Evolutionary conservation across 305 asterid genomes (phyloP).

Genomic region (Plantago rigida): DNA sequence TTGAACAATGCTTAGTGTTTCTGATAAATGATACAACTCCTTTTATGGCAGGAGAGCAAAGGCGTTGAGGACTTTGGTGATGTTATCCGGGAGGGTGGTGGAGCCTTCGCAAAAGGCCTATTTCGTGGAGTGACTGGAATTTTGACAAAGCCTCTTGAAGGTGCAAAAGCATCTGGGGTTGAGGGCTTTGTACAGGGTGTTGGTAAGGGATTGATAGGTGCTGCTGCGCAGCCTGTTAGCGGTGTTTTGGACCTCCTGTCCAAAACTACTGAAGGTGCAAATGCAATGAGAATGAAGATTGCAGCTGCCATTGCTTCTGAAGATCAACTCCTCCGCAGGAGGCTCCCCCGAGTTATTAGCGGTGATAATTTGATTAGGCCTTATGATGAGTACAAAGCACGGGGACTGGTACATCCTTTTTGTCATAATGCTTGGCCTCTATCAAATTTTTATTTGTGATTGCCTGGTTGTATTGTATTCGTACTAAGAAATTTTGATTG

Average conservation of each 20-base stretch:
- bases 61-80: conserved; percentile 97
- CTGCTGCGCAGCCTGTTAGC: conserved; percentile 99
- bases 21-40: conserved; percentile 1
- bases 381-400: conserved; percentile 81
- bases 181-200: conserved; percentile 99
- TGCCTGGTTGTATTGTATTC: conserved; percentile 17
- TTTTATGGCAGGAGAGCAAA: conserved; percentile 66
- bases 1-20: conserved; percentile 15
- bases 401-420: conserved; percentile 69
- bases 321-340: conserved; percentile 85
- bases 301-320: conserved; percentile 95
- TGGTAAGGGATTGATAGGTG: conserved; percentile 96
- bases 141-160: conserved; percentile 96
- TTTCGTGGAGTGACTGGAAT: conserved; percentile 97
- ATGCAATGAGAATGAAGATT: conserved; percentile 96
- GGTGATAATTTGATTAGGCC: conserved; percentile 95
- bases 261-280: conserved; percentile 98
- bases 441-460: conserved; percentile 1
- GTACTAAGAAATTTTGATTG: neutral
- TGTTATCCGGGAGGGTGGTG: conserved; percentile 97
- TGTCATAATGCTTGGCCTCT: conserved; percentile 9
- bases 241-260: conserved; percentile 94
- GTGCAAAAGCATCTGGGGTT: conserved; percentile 98
- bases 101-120: conserved; percentile 95
- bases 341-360: conserved; percentile 89